phyloP scores from a whole-genome alignment of 768 basidiomycete genomes.

The Cystobasidiopsis lactophilus region DNA sequence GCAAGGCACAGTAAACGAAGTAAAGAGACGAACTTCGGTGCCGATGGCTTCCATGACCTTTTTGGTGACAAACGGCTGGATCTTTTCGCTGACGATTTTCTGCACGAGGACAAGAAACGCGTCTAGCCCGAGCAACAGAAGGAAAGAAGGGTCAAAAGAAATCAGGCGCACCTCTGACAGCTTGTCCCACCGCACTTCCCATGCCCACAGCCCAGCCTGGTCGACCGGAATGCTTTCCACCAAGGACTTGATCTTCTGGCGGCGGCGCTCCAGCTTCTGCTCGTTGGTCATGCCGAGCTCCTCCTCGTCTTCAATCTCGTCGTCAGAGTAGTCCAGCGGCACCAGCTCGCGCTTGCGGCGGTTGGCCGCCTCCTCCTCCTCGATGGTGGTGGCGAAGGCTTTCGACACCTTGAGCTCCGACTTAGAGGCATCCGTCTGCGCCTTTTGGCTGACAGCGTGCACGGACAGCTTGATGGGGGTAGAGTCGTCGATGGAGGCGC shows the following conservation, averaged over 20 bases:
- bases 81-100: conserved; percentile 12
- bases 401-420: conserved; percentile 64
- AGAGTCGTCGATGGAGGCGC: not conserved
- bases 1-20: not conserved
- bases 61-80: conserved; percentile 15
- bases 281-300: conserved; percentile 1
- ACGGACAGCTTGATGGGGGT: conserved; percentile 15
- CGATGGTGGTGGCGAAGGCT: conserved; percentile 68
- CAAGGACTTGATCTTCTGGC: conserved; percentile 13
- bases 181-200: conserved; percentile 15
- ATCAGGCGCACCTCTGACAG: conserved; percentile 13
- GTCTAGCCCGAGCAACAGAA: not conserved
- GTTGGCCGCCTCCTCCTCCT: conserved; percentile 17
- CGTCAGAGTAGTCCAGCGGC: conserved; percentile 20
- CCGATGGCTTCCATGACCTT: conserved; percentile 20
- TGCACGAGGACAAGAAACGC: not conserved
- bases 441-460: not conserved
- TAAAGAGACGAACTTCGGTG: conserved; percentile 7
- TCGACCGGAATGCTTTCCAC: conserved; percentile 13
- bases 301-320: conserved; percentile 11
- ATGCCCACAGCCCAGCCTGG: conserved; percentile 15
- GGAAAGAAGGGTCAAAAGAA: not conserved
- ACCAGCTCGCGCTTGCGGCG: conserved; percentile 18
- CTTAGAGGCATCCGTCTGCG: conserved; percentile 38
- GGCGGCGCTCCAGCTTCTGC: conserved; percentile 9